phyloP scores from a whole-genome alignment of 805 yeast genomes.

The Brettanomyces naardenensis region DNA sequence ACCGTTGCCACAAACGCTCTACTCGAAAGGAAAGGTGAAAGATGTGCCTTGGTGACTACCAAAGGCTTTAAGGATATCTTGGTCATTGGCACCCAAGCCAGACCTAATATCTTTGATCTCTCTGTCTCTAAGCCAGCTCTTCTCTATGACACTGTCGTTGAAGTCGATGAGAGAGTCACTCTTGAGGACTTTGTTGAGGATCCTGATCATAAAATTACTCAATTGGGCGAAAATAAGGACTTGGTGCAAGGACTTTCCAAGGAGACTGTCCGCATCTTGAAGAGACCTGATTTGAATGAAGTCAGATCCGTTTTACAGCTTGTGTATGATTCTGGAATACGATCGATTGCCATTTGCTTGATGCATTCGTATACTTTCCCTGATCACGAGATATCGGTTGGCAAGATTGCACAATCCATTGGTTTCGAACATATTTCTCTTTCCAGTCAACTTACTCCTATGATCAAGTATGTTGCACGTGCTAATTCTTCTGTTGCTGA shows the following conservation, averaged over 20 bases:
- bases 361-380: constrained; percentile 70
- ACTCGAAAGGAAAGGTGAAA: constrained; percentile 85
- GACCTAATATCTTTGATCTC: constrained; percentile 85
- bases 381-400: constrained; percentile 56
- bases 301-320: constrained; percentile 34
- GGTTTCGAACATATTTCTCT: constrained; percentile 68
- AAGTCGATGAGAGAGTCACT: constrained; percentile 86
- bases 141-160: constrained; percentile 69
- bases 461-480: constrained; percentile 69
- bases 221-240: constrained; percentile 11
- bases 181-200: constrained; percentile 76
- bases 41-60: constrained; percentile 79
- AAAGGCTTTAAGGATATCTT: constrained; percentile 83
- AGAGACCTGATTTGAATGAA: constrained; percentile 38
- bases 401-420: constrained; percentile 47
- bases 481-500: constrained; percentile 76
- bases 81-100: constrained; percentile 80
- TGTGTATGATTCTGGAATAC: constrained; percentile 49
- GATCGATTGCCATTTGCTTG: constrained; percentile 64
- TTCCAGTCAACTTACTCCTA: constrained; percentile 64
- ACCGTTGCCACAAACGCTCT: constrained; percentile 95
- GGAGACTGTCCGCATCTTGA: constrained; percentile 53
- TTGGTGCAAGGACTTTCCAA: constrained; percentile 56
- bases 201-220: constrained; percentile 30
- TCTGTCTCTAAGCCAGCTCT: constrained; percentile 64